A percentile compares a stretch with the other conserved stretches of the same genome.
These are phyloP conservation scores for Aspergillus cristatus DNA, from an alignment of 495 filamentous ascomycete species.

Conservation along the genomic window DNA sequence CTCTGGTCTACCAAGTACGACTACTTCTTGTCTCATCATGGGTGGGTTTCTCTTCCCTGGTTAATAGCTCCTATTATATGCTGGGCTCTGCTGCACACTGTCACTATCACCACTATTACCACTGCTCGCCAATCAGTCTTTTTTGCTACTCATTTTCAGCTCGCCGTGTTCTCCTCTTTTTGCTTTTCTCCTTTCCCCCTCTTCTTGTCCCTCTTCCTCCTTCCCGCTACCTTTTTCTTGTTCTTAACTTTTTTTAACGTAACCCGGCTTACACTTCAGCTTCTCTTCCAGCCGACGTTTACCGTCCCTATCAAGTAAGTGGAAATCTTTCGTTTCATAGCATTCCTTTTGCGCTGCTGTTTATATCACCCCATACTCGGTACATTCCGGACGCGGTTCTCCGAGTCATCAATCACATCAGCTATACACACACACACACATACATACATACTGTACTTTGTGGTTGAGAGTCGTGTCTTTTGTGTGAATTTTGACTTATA, in stretches of 20 bases:
- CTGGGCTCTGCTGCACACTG: not conserved
- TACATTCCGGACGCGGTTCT: not conserved
- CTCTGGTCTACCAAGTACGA: no score
- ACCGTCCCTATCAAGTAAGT: conserved; percentile 49
- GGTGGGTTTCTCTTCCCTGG: not conserved
- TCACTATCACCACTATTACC: not conserved
- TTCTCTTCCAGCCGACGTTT: conserved; percentile 38
- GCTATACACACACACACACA: no score
- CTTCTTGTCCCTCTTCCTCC: conserved; percentile 13
- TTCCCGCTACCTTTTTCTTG: not conserved
- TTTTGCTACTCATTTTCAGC: conserved; percentile 15
- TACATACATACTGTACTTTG: no score
- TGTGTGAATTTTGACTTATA: no score
- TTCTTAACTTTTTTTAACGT: conserved; percentile 1
- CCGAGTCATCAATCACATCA: no score
- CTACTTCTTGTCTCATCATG: no score
- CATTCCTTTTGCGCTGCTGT: conserved; percentile 1
- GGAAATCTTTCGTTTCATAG: conserved; percentile 5
- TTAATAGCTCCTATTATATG: conserved; percentile 1
- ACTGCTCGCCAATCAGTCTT: not conserved
- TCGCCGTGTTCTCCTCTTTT: conserved; percentile 14
- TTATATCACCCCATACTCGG: conserved; percentile 2
- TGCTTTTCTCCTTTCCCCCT: conserved; percentile 11
- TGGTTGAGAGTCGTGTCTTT: no score
- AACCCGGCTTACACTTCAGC: conserved; percentile 16